phyloP scores from a whole-genome alignment of 176 grass and related monocot genomes.

The Miscanthus lutarioriparius region DNA sequence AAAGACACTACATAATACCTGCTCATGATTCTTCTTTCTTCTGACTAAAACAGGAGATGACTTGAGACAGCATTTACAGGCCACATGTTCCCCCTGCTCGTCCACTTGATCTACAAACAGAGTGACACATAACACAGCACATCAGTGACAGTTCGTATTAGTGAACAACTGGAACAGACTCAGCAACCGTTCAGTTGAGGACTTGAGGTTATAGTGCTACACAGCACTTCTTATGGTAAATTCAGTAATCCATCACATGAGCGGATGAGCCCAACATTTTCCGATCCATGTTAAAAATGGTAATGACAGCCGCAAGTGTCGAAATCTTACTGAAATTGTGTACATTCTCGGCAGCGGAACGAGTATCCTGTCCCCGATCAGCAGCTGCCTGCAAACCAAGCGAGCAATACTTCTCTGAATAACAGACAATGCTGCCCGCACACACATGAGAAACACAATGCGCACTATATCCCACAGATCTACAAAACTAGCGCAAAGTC shows the following conservation, averaged over 20 bases:
- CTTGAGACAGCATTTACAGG: neutral
- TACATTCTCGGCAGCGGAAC: neutral
- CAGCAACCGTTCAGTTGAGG: neutral
- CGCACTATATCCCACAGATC: neutral
- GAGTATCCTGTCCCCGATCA: neutral
- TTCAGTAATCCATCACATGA: neutral
- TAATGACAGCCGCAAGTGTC: neutral
- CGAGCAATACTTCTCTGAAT: neutral
- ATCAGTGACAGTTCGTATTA: neutral
- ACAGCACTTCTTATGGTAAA: neutral
- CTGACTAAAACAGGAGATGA: neutral
- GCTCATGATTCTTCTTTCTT: constrained; percentile 18
- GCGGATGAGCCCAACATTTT: neutral
- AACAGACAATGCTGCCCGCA: neutral
- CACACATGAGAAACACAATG: neutral
- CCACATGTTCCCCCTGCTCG: neutral
- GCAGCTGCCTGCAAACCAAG: constrained; percentile 23
- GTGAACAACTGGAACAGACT: neutral
- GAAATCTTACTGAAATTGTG: neutral
- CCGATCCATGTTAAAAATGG: neutral
- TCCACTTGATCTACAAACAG: neutral
- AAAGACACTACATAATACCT: neutral
- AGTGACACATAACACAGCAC: no score
- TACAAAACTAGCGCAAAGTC: neutral
- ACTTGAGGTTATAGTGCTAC: neutral